Evolutionary conservation across 805 yeast species (phyloP).

Genomic region (Saccharomycopsis schoenii): DNA sequence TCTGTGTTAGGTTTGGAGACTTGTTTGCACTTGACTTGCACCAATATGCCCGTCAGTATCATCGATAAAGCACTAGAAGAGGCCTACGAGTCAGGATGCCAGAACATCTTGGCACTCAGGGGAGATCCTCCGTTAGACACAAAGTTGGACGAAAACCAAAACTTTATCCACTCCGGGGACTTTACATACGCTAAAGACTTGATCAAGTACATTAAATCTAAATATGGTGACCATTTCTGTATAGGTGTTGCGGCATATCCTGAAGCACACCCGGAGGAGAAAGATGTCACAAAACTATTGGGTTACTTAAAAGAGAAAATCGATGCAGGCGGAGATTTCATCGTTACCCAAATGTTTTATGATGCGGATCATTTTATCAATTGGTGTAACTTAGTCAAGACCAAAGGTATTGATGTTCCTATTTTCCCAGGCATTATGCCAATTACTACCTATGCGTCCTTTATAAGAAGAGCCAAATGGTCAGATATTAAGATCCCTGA

Average conservation of each 20-base stretch:
- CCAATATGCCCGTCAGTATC: constrained; percentile 76
- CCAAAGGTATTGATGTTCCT: constrained; percentile 61
- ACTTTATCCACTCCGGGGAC: constrained; percentile 46
- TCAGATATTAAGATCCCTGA: constrained; percentile 76
- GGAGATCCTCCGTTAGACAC: constrained; percentile 84
- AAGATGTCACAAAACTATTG: constrained; percentile 40
- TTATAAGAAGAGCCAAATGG: constrained; percentile 91
- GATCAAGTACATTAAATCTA: constrained; percentile 58
- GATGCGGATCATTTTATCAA: constrained; percentile 75
- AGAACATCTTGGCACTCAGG: constrained; percentile 85
- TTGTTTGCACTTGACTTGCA: constrained; percentile 96
- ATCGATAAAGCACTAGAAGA: constrained; percentile 78
- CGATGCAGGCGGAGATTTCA: constrained; percentile 90
- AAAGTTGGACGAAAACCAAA: constrained; percentile 26
- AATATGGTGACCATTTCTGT: constrained; percentile 82
- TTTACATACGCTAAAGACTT: constrained; percentile 85
- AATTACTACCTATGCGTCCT: constrained; percentile 87
- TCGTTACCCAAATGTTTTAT: constrained; percentile 95
- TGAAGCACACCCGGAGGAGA: constrained; percentile 92
- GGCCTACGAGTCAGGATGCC: constrained; percentile 89
- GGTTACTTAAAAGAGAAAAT: constrained; percentile 72
- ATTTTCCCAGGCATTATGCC: constrained; percentile 99
- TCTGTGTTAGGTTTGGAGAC: constrained; percentile 88
- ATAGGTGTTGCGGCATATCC: constrained; percentile 98
- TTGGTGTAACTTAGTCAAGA: constrained; percentile 72